Evolutionary conservation across 768 basidiomycete genomes (phyloP), one percentile per base, ranked within the genome.

Genomic region (Kwoniella heveanensis): DNA sequence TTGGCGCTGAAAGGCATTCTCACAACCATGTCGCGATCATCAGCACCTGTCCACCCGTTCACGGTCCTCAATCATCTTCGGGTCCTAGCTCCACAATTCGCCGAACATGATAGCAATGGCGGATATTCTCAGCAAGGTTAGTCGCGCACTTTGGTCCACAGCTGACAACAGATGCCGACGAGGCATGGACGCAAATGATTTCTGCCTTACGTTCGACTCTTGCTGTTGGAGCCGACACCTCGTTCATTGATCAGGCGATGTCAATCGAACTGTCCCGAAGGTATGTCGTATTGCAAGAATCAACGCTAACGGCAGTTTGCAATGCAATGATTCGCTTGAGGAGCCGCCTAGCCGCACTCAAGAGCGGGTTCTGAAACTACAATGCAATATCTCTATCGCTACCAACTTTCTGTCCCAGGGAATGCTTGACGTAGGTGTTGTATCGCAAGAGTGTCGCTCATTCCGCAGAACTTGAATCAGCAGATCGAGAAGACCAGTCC

Each of bases 401-500:
- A 97, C 94, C 17, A 97, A 94, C 80, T 95, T 88, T 77, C 88
- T 99, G 88, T 83, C 88, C 51, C 83, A 85, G 24, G 94, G 95
- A 0, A 90, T 99, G 69, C 83, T 84, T 83, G 88, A 88, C 68
- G 92, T 90, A 66, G 66, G 85, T 81, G 12, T 21, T 22, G n/a
- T 51, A 76, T 77, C 52, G 25, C n/a, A n/a, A n/a, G n/a, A n/a
- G n/a, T n/a, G n/a, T n/a, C n/a, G 39, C 25, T 44, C n/a, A n/a
- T 37, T 37, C 13, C 27, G 2, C 70, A 97, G 93, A 86, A 90
- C 2, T 82, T 98, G n/a, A 86, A 90, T 72, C 88, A 90, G 70
- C 88, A 88, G 62, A 85, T 99, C 22, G 87, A 90, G 66, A 98
- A 99, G 82, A 84, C 83, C 39, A 93, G 91, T 0, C 86, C 90